Evolutionary conservation across 2,329 filamentous ascomycete genomes (phyloP).

Genomic region (Aspergillus costaricaensis): DNA sequence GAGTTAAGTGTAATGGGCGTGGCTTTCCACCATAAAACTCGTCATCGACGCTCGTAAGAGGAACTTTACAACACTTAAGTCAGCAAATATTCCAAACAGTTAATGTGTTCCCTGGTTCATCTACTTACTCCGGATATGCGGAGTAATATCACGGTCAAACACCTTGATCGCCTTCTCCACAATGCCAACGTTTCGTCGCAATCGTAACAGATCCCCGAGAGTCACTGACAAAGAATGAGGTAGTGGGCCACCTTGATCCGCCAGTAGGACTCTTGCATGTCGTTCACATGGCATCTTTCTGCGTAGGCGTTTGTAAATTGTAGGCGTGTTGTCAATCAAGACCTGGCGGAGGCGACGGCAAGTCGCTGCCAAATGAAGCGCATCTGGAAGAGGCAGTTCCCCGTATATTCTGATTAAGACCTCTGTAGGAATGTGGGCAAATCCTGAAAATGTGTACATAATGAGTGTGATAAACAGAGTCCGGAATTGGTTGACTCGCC

Average conservation of each 20-base stretch:
- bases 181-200: not conserved
- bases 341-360: not conserved
- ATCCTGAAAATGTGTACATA: not conserved
- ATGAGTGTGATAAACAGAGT: not conserved
- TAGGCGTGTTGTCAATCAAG: not conserved
- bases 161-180: not conserved
- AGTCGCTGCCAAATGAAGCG: not conserved
- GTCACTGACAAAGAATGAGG: not conserved
- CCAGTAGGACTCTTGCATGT: not conserved
- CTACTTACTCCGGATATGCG: not conserved
- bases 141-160: not conserved
- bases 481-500: not conserved
- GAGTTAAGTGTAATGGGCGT: not conserved
- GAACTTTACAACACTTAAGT: not conserved
- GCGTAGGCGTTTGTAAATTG: not conserved
- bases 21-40: not conserved
- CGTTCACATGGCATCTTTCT: not conserved
- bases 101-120: no score
- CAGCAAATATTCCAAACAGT: not conserved
- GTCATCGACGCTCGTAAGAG: not conserved
- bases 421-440: not conserved
- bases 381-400: not conserved
- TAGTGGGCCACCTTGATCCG: not conserved
- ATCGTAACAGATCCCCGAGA: not conserved
- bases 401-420: not conserved